These are phyloP conservation scores for Omphalotus guepiniiformis DNA, from an alignment of 768 basidiomycete genomes.

Conservation along the genomic window DNA sequence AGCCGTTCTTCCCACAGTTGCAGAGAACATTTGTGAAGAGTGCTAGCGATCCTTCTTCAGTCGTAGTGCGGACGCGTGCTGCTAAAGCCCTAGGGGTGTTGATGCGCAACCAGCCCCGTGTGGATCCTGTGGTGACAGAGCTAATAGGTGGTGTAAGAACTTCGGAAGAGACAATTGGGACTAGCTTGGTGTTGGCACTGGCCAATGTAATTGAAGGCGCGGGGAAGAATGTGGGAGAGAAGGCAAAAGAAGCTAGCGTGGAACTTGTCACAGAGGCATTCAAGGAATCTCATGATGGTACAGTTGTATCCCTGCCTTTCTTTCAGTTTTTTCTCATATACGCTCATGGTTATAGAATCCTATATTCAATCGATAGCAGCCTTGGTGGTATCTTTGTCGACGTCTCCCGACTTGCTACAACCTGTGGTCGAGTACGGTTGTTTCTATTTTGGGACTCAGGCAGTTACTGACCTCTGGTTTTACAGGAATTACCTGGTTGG, in stretches of 20 bases:
- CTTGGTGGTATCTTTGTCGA: constrained; percentile 60
- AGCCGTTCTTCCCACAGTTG: constrained; percentile 97
- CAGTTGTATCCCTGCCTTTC: constrained; percentile 1
- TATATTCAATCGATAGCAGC: constrained; percentile 62
- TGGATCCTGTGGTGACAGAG: constrained; percentile 94
- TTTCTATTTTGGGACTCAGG: constrained; percentile 1
- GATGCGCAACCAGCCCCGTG: constrained; percentile 87
- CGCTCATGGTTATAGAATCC: constrained; percentile 43
- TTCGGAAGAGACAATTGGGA: constrained; percentile 66
- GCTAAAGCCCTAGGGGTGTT: constrained; percentile 82
- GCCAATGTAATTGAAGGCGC: constrained; percentile 71
- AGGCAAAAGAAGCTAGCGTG: constrained; percentile 64
- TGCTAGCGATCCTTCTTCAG: constrained; percentile 72
- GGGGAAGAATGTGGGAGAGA: constrained; percentile 71
- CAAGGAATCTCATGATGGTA: constrained; percentile 66
- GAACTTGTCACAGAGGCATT: constrained; percentile 81
- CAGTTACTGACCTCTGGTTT: constrained; percentile 9
- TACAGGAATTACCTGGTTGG: constrained; percentile 56
- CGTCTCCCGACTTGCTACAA: constrained; percentile 57
- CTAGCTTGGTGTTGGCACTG: constrained; percentile 72
- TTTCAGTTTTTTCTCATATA: constrained; percentile 8
- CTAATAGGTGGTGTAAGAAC: constrained; percentile 56
- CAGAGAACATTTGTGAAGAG: constrained; percentile 97
- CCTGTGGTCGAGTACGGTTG: constrained; percentile 63
- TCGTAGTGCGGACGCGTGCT: constrained; percentile 75